These are phyloP conservation scores for Leccinum longicurvipes DNA, from an alignment of 768 basidiomycete genomes.

Conservation along the genomic window DNA sequence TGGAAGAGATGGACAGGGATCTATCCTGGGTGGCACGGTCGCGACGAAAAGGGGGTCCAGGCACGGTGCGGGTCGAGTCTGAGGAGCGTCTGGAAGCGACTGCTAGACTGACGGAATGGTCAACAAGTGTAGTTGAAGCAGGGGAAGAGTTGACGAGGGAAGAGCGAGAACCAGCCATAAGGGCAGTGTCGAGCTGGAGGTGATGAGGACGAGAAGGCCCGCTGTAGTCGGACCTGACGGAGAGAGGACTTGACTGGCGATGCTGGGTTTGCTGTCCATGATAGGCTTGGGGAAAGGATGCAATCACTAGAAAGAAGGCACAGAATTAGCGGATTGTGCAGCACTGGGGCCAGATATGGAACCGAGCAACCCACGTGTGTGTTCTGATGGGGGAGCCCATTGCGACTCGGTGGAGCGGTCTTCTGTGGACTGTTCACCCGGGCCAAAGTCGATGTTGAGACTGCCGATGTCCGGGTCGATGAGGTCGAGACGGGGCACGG, in stretches of 20 bases:
- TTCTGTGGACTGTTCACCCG: slow-evolving; percentile 31
- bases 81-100: slow-evolving; percentile 55
- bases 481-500: slow-evolving; percentile 39
- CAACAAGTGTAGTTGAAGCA: slow-evolving; percentile 39
- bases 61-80: slow-evolving; percentile 64
- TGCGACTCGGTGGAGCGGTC: slow-evolving; percentile 55
- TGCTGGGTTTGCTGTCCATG: slow-evolving; percentile 25
- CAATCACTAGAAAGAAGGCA: slow-evolving; percentile 23
- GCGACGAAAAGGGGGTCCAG: slow-evolving; percentile 49
- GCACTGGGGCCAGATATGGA: slow-evolving; percentile 27
- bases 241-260: slow-evolving; percentile 36
- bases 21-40: slow-evolving; percentile 67
- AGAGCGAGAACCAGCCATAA: slow-evolving; percentile 40
- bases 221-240: slow-evolving; percentile 38
- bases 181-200: slow-evolving; percentile 58
- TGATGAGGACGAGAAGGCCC: slow-evolving; percentile 41
- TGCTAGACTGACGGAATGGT: slow-evolving; percentile 26
- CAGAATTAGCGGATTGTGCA: slow-evolving; percentile 27
- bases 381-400: slow-evolving; percentile 45
- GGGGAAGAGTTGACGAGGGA: slow-evolving; percentile 44
- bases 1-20: slow-evolving; percentile 72
- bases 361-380: slow-evolving; percentile 39
- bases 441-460: slow-evolving; percentile 55
- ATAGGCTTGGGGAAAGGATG: slow-evolving; percentile 24
- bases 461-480: slow-evolving; percentile 57